Evolutionary conservation across 495 filamentous ascomycete genomes (phyloP).

Genomic region (Penicillium verhagenii): DNA sequence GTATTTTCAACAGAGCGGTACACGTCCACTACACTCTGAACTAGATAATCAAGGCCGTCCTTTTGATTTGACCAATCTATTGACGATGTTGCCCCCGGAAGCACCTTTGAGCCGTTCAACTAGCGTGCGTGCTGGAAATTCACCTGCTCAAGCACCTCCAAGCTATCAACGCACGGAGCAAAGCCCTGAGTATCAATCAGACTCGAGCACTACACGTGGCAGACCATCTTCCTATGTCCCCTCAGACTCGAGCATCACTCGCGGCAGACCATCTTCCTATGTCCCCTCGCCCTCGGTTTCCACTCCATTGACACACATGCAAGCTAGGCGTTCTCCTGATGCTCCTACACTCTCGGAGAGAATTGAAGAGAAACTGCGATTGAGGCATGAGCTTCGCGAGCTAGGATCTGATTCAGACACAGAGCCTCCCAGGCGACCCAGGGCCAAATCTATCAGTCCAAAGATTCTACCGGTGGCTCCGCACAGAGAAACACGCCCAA

Average conservation of each 20-base stretch:
- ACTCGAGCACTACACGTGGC: slow-evolving; percentile 20
- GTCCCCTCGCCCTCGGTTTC: neutral
- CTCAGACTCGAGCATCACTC: slow-evolving; percentile 4
- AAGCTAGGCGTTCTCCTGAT: slow-evolving; percentile 1
- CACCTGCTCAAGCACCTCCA: neutral
- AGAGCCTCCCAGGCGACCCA: slow-evolving; percentile 7
- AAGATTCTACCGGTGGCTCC: slow-evolving; percentile 2
- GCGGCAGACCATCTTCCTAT: slow-evolving; percentile 8
- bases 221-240: slow-evolving; percentile 5
- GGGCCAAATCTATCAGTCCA: slow-evolving; percentile 3
- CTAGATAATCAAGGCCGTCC: neutral
- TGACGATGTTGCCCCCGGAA: neutral
- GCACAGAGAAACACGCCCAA: neutral
- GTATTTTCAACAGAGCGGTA: neutral
- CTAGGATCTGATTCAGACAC: slow-evolving; percentile 17
- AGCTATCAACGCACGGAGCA: slow-evolving; percentile 1
- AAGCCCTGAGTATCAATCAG: slow-evolving; percentile 25
- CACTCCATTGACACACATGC: neutral
- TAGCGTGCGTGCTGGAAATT: slow-evolving; percentile 14
- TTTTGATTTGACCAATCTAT: neutral
- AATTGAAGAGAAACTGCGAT: slow-evolving; percentile 38
- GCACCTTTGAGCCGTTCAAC: slow-evolving; percentile 18
- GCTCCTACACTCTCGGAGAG: slow-evolving; percentile 33
- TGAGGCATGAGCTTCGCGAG: slow-evolving; percentile 29
- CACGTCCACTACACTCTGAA: neutral